Base-by-base conservation (phyloP, 352 stramenopile genomes). In the Pythium aquatile region DNA sequence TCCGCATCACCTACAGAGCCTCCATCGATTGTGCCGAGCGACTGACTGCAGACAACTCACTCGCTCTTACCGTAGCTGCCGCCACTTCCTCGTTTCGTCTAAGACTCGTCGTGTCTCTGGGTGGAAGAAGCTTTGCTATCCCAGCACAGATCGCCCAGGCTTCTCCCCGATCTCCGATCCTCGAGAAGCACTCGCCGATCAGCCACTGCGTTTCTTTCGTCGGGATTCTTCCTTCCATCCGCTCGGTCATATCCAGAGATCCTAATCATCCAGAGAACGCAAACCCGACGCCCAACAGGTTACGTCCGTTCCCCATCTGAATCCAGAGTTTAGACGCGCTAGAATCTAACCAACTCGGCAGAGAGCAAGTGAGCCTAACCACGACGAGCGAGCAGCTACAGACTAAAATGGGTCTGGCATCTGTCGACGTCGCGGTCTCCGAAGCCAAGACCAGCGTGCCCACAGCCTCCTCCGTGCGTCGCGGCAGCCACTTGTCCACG, bases 21-120 rank as follows among this genome's bases (percentile, higher is more conserved):
- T 62, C 42, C 13, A 49, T 40, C 33, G 47, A 48, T 56, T 61
- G 60, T 59, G 55, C 32, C 26, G 24, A 30, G 14, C 16, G 17
- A 59, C 51, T 53, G 58, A 56, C 58, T 66, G 60, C 29, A 30
- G 55, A 26, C 51, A 47, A 53, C 51, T 42, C 48, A 53, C 60
- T 66, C 51, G 44, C 40, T 54, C 32, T 28, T 48, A 5, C 24
- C 26, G 48, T 24, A 13, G 26, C 29, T 32, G 52, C 5, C 29
- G 44, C 57, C 63, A 69, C 63, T 69, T 69, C 63, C 46, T 64
- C 47, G 35, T 69, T 69, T 42, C 55, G 63, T 64, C 56, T 48
- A 69, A 48, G 55, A 17, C 24, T 33, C 17, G 11, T 39, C 47
- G 24, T 35, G 44, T 68, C 55, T 64, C 63, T 32, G 33, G 24